These are phyloP conservation scores for Neurospora sp. DNA, from an alignment of 495 filamentous ascomycete genomes.

Conservation along the genomic window DNA sequence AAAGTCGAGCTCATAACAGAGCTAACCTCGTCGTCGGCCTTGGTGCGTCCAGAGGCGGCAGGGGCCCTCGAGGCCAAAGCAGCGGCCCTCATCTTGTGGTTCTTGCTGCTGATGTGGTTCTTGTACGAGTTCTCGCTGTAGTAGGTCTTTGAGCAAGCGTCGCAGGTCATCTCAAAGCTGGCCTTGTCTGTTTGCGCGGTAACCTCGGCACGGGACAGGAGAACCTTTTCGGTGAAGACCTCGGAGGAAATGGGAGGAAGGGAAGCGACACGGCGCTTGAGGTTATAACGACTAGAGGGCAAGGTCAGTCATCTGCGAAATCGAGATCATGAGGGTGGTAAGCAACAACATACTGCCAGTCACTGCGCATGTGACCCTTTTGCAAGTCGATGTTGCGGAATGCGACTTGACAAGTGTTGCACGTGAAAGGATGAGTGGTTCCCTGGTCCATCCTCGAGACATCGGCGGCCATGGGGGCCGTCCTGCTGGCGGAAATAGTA, in stretches of 20 bases:
- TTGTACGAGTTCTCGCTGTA: conserved; percentile 91
- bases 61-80: conserved; percentile 17
- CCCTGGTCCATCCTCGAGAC: conserved; percentile 23
- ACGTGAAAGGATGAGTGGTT: conserved; percentile 78
- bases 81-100: conserved; percentile 64
- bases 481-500: conserved; percentile 36
- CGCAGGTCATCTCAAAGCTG: conserved; percentile 74
- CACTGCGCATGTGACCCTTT: conserved; percentile 87
- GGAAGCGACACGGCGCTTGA: conserved; percentile 88
- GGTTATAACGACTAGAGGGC: conserved; percentile 74
- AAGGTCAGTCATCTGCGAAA: conserved; percentile 4
- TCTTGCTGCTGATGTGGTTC: conserved; percentile 86
- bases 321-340: neutral
- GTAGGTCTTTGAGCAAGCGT: conserved; percentile 80
- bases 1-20: conserved; percentile 87
- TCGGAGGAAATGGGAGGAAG: conserved; percentile 88
- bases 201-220: conserved; percentile 79
- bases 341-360: conserved; percentile 78
- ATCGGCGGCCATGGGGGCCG: conserved; percentile 19
- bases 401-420: conserved; percentile 95
- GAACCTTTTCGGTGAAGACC: conserved; percentile 89
- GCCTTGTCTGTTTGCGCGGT: conserved; percentile 80
- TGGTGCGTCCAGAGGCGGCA: conserved; percentile 2
- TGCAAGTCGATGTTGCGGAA: conserved; percentile 92
- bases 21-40: conserved; percentile 56